These are phyloP conservation scores for Neurospora sp. DNA, from an alignment of 495 filamentous ascomycete genomes.

Conservation along the genomic window DNA sequence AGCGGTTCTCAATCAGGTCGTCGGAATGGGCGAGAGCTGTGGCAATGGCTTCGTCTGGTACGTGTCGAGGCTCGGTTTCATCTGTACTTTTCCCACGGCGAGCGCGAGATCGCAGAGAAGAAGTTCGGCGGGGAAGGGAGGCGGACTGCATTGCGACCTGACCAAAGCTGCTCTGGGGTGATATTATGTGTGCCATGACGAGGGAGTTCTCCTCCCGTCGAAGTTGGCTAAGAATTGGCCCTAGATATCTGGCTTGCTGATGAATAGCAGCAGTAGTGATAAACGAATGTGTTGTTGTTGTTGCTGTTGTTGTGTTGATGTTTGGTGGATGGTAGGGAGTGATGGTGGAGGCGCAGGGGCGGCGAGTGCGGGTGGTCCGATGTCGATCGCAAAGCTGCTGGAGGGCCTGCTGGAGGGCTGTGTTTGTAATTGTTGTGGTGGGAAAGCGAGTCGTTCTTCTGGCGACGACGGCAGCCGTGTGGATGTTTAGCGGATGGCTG, in stretches of 20 bases:
- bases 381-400: conserved; percentile 5
- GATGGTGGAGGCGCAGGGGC: conserved; percentile 11
- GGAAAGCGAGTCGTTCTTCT: conserved; percentile 18
- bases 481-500: conserved; percentile 18
- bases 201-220: background rate
- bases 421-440: background rate
- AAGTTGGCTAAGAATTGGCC: background rate
- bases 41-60: conserved; percentile 14
- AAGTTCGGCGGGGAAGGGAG: conserved; percentile 7
- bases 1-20: conserved; percentile 32
- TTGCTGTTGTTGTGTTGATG: background rate
- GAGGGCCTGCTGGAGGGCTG: background rate
- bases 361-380: conserved; percentile 13
- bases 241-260: background rate
- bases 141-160: conserved; percentile 14
- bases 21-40: conserved; percentile 13
- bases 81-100: conserved; percentile 9
- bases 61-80: conserved; percentile 9
- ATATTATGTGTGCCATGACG: conserved; percentile 17
- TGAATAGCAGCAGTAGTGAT: background rate
- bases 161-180: conserved; percentile 20
- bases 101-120: conserved; percentile 3
- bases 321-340: conserved; percentile 19
- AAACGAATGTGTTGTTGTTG: conserved; percentile 12
- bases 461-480: conserved; percentile 27